phyloP scores from a whole-genome alignment of 495 filamentous ascomycete genomes.

The Penicillium pancosmium region DNA sequence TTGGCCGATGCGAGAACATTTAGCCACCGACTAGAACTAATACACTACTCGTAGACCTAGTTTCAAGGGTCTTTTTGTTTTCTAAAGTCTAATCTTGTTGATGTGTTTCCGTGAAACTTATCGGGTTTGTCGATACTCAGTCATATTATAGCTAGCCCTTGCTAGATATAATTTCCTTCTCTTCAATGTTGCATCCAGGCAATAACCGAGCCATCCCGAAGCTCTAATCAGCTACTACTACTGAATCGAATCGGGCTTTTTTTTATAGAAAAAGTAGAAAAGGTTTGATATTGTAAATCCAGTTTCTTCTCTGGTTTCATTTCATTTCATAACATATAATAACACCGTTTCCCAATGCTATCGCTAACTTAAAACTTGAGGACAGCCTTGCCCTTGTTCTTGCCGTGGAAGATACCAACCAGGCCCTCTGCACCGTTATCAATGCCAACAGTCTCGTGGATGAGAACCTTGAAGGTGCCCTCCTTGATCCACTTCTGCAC shows the following conservation, averaged over 20 bases:
- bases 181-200: not conserved
- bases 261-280: not conserved
- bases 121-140: not conserved
- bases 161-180: not conserved
- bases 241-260: not conserved
- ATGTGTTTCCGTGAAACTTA: too few species aligned
- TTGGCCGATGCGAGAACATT: slow-evolving; percentile 38
- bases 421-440: slow-evolving; percentile 81
- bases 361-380: slow-evolving; percentile 61
- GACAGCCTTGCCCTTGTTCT: slow-evolving; percentile 93
- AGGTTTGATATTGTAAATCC: not conserved
- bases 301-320: not conserved
- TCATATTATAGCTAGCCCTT: not conserved
- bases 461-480: slow-evolving; percentile 74
- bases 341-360: slow-evolving; percentile 7
- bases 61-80: not conserved
- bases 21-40: not conserved
- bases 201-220: slow-evolving; percentile 13
- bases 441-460: slow-evolving; percentile 74
- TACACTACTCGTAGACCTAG: not conserved
- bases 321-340: not conserved
- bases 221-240: not conserved
- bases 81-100: too few species aligned
- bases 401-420: slow-evolving; percentile 82
- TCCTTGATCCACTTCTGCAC: slow-evolving; percentile 84